phyloP scores from a whole-genome alignment of 75 land plant species.

The Sequoiadendron giganteum region DNA sequence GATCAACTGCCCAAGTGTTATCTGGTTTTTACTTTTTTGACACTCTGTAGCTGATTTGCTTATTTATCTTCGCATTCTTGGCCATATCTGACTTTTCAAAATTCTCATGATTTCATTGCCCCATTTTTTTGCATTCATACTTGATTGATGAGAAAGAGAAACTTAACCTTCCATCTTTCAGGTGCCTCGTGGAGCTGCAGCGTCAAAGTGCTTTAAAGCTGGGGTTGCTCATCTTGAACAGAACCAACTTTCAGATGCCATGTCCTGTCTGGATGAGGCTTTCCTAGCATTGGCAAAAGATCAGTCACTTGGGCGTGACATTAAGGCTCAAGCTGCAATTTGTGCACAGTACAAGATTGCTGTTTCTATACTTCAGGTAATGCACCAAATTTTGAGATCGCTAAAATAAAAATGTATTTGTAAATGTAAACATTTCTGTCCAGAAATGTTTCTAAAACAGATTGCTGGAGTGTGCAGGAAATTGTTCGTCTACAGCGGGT shows the following conservation, averaged over 20 bases:
- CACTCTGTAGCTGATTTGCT: background rate
- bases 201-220: slow-evolving; percentile 90
- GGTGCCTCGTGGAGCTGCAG: slow-evolving; percentile 99
- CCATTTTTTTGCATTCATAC: background rate
- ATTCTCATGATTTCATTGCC: slow-evolving; percentile 1
- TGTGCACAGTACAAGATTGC: slow-evolving; percentile 98
- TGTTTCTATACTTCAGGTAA: slow-evolving; percentile 93
- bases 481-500: slow-evolving; percentile 82
- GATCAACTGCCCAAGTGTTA: background rate
- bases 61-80: background rate
- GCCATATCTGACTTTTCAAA: background rate
- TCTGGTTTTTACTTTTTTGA: background rate
- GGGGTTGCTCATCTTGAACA: slow-evolving; percentile 92
- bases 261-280: slow-evolving; percentile 95
- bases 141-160: background rate
- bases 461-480: slow-evolving; percentile 57
- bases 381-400: background rate
- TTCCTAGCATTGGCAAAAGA: slow-evolving; percentile 97
- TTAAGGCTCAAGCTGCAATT: slow-evolving; percentile 96
- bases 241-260: slow-evolving; percentile 94
- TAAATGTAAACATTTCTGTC: background rate
- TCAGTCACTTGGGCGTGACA: slow-evolving; percentile 85
- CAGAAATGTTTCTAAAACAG: slow-evolving; percentile 2
- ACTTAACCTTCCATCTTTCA: slow-evolving; percentile 18
- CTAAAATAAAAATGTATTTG: background rate